Conservation (phyloP, 495 filamentous ascomycete genomes). For the Lasiosphaeriaceae sp. region DNA sequence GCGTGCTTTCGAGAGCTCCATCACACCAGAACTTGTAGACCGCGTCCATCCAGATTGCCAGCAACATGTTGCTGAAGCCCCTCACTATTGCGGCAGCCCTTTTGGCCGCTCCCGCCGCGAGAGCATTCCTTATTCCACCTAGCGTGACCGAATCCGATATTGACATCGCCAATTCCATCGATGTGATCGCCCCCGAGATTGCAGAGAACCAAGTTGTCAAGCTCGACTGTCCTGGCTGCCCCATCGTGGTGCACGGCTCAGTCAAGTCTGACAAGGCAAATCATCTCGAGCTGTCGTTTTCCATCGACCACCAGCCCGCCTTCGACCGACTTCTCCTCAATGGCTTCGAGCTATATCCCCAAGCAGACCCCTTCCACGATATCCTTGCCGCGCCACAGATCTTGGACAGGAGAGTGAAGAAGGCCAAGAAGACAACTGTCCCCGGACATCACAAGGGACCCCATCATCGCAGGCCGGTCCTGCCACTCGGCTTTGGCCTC, state of each 20-base stretch:
- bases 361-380: constrained; percentile 25
- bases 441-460: constrained; percentile 2
- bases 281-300: constrained; percentile 40
- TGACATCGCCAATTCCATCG: constrained; percentile 13
- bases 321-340: constrained; percentile 39
- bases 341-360: constrained; percentile 42
- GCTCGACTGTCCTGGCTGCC: constrained; percentile 43
- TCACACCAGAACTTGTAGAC: too few relatives aligned
- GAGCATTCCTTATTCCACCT: constrained; percentile 28
- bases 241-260: constrained; percentile 25
- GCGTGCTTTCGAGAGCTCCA: too few relatives aligned
- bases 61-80: constrained; percentile 26
- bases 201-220: constrained; percentile 24
- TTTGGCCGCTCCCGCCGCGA: constrained; percentile 17
- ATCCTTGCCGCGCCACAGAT: constrained; percentile 28
- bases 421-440: constrained; percentile 8
- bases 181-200: not conserved
- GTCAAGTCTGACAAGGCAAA: constrained; percentile 29
- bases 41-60: not conserved
- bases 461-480: constrained; percentile 14
- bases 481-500: constrained; percentile 38
- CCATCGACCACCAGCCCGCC: constrained; percentile 26
- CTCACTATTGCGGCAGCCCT: constrained; percentile 22
- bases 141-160: constrained; percentile 20
- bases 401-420: constrained; percentile 8